Evolutionary conservation across 2,329 filamentous ascomycete species (phyloP).

Genomic region (Coniochaeta sp.): DNA sequence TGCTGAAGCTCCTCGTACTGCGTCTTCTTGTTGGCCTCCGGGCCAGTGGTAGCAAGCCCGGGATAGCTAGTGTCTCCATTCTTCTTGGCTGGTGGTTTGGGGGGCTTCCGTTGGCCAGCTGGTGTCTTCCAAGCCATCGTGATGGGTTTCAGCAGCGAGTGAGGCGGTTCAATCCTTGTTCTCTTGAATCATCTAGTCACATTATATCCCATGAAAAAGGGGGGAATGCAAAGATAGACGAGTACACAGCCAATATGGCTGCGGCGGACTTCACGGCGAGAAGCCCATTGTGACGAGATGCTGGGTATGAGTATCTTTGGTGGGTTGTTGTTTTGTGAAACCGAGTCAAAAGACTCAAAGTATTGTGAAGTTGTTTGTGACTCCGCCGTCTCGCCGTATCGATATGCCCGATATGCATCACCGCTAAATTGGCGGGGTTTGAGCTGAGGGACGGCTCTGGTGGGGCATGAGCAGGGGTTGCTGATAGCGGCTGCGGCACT

Average conservation of each 20-base stretch:
- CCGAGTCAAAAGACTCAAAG: not conserved
- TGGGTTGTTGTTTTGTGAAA: not conserved
- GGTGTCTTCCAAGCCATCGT: slow-evolving; percentile 47
- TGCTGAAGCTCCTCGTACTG: slow-evolving; percentile 80
- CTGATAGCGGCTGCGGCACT: not conserved
- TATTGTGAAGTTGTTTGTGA: not conserved
- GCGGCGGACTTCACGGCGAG: slow-evolving; percentile 39
- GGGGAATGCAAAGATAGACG: slow-evolving; percentile 24
- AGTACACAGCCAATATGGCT: slow-evolving; percentile 43
- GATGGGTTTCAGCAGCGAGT: slow-evolving; percentile 13
- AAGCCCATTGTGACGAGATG: slow-evolving; percentile 32
- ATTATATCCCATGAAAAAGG: not conserved
- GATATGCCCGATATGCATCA: not conserved
- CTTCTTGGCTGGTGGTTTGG: slow-evolving; percentile 28
- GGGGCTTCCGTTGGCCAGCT: slow-evolving; percentile 40
- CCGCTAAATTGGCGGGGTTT: not conserved
- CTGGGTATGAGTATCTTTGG: not conserved
- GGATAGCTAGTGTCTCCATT: slow-evolving; percentile 41
- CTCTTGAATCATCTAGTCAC: not conserved
- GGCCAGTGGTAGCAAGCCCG: slow-evolving; percentile 37
- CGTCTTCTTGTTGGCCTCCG: slow-evolving; percentile 36
- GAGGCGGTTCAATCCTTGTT: not conserved
- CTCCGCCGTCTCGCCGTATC: slow-evolving; percentile 1
- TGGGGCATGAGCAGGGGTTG: not conserved
- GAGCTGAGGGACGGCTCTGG: not conserved